Evolutionary conservation across 2,329 filamentous ascomycete species (phyloP).

Genomic region (Cladophialophora exuberans): DNA sequence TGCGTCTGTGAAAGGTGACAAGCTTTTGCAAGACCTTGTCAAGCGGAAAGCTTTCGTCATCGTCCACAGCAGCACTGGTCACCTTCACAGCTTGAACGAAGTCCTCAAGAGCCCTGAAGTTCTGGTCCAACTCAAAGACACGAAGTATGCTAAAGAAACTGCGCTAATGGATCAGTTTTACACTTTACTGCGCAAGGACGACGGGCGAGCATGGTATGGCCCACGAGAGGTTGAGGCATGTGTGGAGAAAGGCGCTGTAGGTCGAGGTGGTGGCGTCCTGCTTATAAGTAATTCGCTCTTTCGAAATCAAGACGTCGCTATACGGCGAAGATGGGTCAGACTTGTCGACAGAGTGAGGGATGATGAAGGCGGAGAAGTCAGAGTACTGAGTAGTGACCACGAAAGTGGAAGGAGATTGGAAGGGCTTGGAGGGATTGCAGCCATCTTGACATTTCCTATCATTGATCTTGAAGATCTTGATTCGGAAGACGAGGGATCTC

Average conservation of each 20-base stretch:
- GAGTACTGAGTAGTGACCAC: constrained; percentile 89
- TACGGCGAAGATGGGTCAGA: constrained; percentile 77
- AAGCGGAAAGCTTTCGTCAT: constrained; percentile 64
- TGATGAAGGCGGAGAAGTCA: constrained; percentile 78
- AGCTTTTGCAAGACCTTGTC: constrained; percentile 62
- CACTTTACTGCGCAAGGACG: constrained; percentile 76
- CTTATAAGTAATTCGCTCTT: constrained; percentile 89
- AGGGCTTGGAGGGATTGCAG: constrained; percentile 83
- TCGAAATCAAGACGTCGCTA: constrained; percentile 75
- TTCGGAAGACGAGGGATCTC: constrained; percentile 60
- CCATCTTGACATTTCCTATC: constrained; percentile 89
- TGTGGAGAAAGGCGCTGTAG: constrained; percentile 84
- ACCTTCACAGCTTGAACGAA: constrained; percentile 85
- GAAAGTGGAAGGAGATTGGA: constrained; percentile 88
- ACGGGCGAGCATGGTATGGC: constrained; percentile 90
- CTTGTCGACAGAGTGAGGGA: constrained; percentile 87
- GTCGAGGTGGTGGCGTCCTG: constrained; percentile 79
- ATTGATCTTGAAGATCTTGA: constrained; percentile 77
- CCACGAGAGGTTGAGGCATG: constrained; percentile 79
- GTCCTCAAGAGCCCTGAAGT: constrained; percentile 82
- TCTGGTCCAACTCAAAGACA: constrained; percentile 75
- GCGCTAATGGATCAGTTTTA: constrained; percentile 83
- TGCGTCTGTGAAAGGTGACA: constrained; percentile 70
- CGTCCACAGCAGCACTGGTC: constrained; percentile 82
- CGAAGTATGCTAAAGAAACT: constrained; percentile 85